Base-by-base conservation (phyloP, 2,329 filamentous ascomycete species). In the Trichoderma koningii region DNA sequence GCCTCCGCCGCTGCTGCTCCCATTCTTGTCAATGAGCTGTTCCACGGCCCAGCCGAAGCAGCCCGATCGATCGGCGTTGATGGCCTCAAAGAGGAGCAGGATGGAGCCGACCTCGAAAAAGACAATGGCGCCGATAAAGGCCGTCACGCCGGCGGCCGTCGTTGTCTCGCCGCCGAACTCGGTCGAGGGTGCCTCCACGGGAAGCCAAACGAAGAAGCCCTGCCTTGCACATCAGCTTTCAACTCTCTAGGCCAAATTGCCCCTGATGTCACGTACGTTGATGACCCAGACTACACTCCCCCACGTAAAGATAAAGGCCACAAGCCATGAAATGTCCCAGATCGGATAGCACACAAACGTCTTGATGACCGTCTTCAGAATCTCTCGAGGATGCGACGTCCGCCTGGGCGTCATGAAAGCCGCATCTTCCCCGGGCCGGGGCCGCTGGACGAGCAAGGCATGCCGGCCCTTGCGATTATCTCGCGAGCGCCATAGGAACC, bases 21-120 rank as follows among this genome's bases (percentile, higher is more conserved):
- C 66, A 14, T 38, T 38, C 19, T 42, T 42, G 15, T 77, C 77
- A 2, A 84, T 47, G 0, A 79, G 79, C 23, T 79, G 79, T 68
- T 89, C 83, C 1, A 90, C 69, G 0, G 87, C 88, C 87, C 87
- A 91, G 3, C 88, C 88, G 71, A 90, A 90, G 72, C 88, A 91
- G 14, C 83, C 85, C 0, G 82, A 77, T 14, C 83, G 78, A 69
- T 89, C 86, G 70, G 87, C 85, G 71, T 91, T 91, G n/a, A 89
- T 79, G 3, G 88, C 88, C 73, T 91, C 88, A 1, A 89, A 76
- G 74, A 90, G 79, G 28, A 90, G 78, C 1, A 90, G 74, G 1
- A 90, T 71, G 42, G 85, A 86, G 0, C 87, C 88, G 4, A 88
- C 62, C 69, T 88, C 86, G 72, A 91, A 90, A 30, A 67, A 67